Conservation (phyloP, 2,329 filamentous ascomycete genomes). For the Aspergillus neotritici region DNA sequence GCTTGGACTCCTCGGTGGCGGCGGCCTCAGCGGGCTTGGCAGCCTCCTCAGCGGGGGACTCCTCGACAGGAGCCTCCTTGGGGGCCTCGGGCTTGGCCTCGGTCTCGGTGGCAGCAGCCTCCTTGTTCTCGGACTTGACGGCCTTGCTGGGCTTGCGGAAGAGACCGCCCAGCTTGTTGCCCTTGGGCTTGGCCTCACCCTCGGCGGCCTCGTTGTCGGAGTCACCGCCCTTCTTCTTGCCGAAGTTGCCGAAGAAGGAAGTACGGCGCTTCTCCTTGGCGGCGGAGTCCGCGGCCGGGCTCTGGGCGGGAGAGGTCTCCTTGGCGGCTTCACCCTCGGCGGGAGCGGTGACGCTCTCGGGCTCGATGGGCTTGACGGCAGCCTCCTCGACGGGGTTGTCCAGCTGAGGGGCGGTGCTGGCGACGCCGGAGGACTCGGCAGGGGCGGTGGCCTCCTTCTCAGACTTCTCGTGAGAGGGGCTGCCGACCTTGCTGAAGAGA, state of each 20-base stretch:
- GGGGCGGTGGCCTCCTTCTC: conserved; percentile 47
- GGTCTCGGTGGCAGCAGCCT: conserved; percentile 25
- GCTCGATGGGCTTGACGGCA: conserved; percentile 35
- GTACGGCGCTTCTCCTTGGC: conserved; percentile 47
- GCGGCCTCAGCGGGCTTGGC: conserved; percentile 23
- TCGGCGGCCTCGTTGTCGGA: conserved; percentile 45
- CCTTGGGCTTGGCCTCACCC: conserved; percentile 40
- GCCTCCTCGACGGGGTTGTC: conserved; percentile 40
- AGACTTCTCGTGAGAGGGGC: conserved; percentile 42
- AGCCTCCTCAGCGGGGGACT: conserved; percentile 23
- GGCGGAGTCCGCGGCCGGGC: conserved; percentile 28
- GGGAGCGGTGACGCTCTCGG: conserved; percentile 42
- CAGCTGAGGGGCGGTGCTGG: conserved; percentile 46
- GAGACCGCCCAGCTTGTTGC: conserved; percentile 42
- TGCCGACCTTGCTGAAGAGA: conserved; percentile 64
- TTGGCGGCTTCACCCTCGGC: conserved; percentile 34
- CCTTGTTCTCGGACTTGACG: conserved; percentile 39
- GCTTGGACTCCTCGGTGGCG: conserved; percentile 28
- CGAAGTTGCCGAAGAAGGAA: conserved; percentile 51
- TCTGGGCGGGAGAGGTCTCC: conserved; percentile 25
- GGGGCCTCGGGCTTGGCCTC: conserved; percentile 28
- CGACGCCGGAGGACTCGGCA: conserved; percentile 41
- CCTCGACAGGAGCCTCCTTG: conserved; percentile 23
- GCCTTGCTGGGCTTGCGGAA: conserved; percentile 48
- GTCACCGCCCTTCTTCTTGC: conserved; percentile 45